Conservation (phyloP, 208 protist genomes). For the Wallacemonas sp. region DNA sequence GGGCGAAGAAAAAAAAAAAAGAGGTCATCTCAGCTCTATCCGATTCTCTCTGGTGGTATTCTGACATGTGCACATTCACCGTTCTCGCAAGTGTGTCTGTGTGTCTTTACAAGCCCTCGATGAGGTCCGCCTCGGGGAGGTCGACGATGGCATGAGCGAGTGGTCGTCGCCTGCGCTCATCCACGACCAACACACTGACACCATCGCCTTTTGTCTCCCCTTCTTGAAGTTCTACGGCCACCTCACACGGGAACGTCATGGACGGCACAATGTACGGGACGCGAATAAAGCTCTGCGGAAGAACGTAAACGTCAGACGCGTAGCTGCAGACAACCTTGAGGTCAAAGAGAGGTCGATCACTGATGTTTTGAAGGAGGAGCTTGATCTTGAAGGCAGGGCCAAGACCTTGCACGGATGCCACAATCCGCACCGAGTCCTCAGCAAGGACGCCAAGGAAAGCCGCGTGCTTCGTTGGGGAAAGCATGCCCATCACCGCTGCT, state of each 20-base stretch:
- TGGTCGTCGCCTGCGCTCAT: constrained; percentile 23
- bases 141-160: constrained; percentile 77
- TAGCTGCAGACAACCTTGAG: constrained; percentile 66
- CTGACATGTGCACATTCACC: too few relatives aligned
- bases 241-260: constrained; percentile 58
- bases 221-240: constrained; percentile 60
- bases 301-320: constrained; percentile 51
- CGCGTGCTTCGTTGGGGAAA: constrained; percentile 8
- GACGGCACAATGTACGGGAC: constrained; percentile 73
- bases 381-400: constrained; percentile 91
- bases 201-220: constrained; percentile 58
- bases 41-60: too few relatives aligned
- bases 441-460: background rate
- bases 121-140: constrained; percentile 72
- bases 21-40: too few relatives aligned
- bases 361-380: constrained; percentile 83
- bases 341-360: constrained; percentile 41
- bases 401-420: constrained; percentile 88
- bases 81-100: too few relatives aligned
- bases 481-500: background rate
- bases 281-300: constrained; percentile 45
- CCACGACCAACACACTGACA: constrained; percentile 58
- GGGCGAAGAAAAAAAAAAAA: background rate
- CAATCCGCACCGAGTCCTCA: constrained; percentile 37
- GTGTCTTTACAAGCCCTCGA: constrained; percentile 53